Evolutionary conservation across 2,329 filamentous ascomycete genomes (phyloP), one percentile per base, ranked within the genome.

Genomic region (Penicillium aurantiogriseum): DNA sequence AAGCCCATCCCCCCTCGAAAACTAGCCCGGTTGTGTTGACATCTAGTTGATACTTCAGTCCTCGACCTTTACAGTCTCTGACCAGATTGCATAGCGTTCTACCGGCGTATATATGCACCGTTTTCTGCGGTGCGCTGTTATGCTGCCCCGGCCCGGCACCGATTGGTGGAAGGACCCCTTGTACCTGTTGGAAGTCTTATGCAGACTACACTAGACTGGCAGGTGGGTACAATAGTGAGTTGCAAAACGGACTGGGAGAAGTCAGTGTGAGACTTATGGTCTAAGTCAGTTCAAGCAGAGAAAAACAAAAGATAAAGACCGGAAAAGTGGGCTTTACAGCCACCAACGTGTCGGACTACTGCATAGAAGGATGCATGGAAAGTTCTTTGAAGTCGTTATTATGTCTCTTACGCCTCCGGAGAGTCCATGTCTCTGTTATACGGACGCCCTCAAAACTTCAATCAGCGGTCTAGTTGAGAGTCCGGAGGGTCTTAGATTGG

Each of bases 321-420:
- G 19, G 45, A 50, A 48, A 57, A 42, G 33, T 51, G 51, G 42
- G 38, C 52, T 51, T 49, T 35, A 40, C 54, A 40, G 53, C 60
- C 62, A 58, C 60, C 53, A 62, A 67, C 54, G 58, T 65, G 66
- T 64, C 61, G 51, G 56, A 57, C 27, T 50, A 46, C 63, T 71
- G 68, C 71, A 73, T 59, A 67, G 70, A 74, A 74, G 65, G 51
- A 58, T 69, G 66, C 65, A 68, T 69, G 60, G 71, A 74, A 72
- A 52, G 17, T 71, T 71, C 67, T 65, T 61, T 67, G 59, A 59
- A 19, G 38, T 23, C 51, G 51, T 36, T 51, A n/a, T 50, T 23
- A 29, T 44, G 36, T 29, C 42, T 25, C n/a, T 33, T 45, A 3
- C 9, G 25, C 23, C 23, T 42, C 42, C 33, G 27, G 17, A 25